Percentiles rank a stretch among this genome's conserved stretches.
Conservation (phyloP, 2,329 filamentous ascomycete genomes). For the Cladophialophora bantiana region DNA sequence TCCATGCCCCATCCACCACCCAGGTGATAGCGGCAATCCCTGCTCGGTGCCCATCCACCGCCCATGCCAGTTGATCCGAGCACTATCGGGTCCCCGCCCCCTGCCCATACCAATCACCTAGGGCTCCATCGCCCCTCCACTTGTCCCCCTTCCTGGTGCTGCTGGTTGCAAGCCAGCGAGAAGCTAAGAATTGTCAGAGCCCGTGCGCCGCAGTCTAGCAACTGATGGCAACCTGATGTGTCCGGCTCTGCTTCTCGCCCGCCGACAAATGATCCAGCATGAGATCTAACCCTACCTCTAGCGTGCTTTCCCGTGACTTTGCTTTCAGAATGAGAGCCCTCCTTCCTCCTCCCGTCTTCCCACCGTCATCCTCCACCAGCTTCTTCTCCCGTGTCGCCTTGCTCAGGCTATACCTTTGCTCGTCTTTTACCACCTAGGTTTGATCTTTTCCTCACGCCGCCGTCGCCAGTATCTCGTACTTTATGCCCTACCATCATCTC, state of each 20-base stretch:
- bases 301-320: slow-evolving; percentile 20
- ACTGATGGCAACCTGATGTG: slow-evolving; percentile 21
- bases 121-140: slow-evolving; percentile 4
- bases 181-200: slow-evolving; percentile 14
- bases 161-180: slow-evolving; percentile 17
- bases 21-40: background rate
- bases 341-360: slow-evolving; percentile 19
- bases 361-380: slow-evolving; percentile 25
- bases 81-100: slow-evolving; percentile 18
- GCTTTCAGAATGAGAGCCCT: slow-evolving; percentile 23
- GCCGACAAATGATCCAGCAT: slow-evolving; percentile 25
- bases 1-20: slow-evolving; percentile 6
- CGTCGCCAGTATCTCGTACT: background rate
- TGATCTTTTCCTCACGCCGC: background rate
- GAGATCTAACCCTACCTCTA: slow-evolving; percentile 26
- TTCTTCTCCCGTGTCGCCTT: slow-evolving; percentile 13
- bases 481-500: background rate
- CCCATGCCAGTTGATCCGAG: slow-evolving; percentile 21
- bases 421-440: slow-evolving; percentile 4
- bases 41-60: slow-evolving; percentile 5
- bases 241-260: slow-evolving; percentile 22
- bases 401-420: slow-evolving; percentile 3
- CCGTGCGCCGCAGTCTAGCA: slow-evolving; percentile 11
- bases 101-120: slow-evolving; percentile 18
- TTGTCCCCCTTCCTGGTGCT: background rate